A percentile compares a stretch with the other conserved stretches of the same genome.
phyloP scores from a whole-genome alignment of 78 protist genomes.

The Emiliania huxleyi region DNA sequence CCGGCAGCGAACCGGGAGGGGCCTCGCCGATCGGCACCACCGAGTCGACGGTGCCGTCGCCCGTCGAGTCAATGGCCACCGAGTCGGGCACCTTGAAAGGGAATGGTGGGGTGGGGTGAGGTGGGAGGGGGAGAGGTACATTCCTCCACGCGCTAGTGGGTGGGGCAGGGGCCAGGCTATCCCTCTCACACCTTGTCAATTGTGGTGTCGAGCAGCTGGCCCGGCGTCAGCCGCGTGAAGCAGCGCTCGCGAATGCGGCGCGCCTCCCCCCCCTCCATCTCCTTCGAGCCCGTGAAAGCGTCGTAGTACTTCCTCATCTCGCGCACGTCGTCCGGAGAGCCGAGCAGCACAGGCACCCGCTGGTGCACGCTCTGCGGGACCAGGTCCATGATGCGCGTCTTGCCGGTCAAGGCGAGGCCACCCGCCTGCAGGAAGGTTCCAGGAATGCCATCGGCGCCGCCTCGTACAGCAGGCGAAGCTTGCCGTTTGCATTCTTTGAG shows the following conservation, averaged over 20 bases:
- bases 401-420: constrained; percentile 33
- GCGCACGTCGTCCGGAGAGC: constrained; percentile 28
- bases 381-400: constrained; percentile 38
- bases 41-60: not conserved
- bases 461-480: constrained; percentile 82
- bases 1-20: too few relatives aligned
- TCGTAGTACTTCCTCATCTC: not conserved
- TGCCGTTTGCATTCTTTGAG: constrained; percentile 66
- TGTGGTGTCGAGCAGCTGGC: not conserved
- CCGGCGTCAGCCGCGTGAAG: not conserved
- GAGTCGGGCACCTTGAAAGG: not conserved
- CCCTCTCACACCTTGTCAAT: not conserved
- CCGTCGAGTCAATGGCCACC: not conserved
- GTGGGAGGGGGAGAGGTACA: not conserved
- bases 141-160: not conserved
- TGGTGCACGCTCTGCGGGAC: constrained; percentile 40
- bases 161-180: not conserved
- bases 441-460: constrained; percentile 77
- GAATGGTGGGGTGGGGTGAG: not conserved
- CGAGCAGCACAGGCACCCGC: constrained; percentile 31
- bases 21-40: too few relatives aligned
- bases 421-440: constrained; percentile 64
- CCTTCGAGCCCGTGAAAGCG: not conserved
- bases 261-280: too few relatives aligned
- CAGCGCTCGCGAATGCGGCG: not conserved